Percentiles rank a stretch among this genome's conserved stretches.
phyloP scores from a whole-genome alignment of 2,329 filamentous ascomycete genomes.

The Fonsecaea nubica region DNA sequence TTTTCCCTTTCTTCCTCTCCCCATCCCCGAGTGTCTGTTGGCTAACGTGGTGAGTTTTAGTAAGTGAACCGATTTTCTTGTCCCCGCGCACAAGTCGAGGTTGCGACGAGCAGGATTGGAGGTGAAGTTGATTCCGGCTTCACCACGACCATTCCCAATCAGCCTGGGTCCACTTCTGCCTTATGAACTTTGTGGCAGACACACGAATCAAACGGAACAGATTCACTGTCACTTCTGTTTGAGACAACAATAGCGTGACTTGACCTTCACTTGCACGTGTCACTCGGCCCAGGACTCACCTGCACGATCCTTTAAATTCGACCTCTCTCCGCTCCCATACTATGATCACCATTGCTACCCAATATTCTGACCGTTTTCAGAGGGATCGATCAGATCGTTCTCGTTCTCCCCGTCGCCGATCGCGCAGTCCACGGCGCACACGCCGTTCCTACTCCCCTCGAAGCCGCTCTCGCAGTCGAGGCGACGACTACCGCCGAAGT shows the following conservation, averaged over 20 bases:
- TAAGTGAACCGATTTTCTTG: conserved; percentile 36
- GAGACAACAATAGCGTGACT: conserved; percentile 22
- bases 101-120: conserved; percentile 14
- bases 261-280: conserved; percentile 29
- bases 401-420: conserved; percentile 70
- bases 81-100: conserved; percentile 23
- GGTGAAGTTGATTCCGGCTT: conserved; percentile 23
- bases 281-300: conserved; percentile 26
- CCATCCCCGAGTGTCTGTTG: conserved; percentile 19
- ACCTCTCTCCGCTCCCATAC: conserved; percentile 32
- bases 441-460: conserved; percentile 81
- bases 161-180: conserved; percentile 35
- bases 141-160: conserved; percentile 30
- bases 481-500: conserved; percentile 75
- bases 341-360: conserved; percentile 24
- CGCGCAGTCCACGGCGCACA: conserved; percentile 78
- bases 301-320: conserved; percentile 27
- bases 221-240: conserved; percentile 27
- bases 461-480: conserved; percentile 76
- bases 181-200: conserved; percentile 26
- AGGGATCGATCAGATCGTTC: conserved; percentile 83
- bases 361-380: conserved; percentile 57
- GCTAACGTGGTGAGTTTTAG: conserved; percentile 32
- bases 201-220: conserved; percentile 17
- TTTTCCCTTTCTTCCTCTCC: conserved; percentile 26